Conservation (phyloP, 441 rosid genomes). For the Pelargonium hybrid region DNA sequence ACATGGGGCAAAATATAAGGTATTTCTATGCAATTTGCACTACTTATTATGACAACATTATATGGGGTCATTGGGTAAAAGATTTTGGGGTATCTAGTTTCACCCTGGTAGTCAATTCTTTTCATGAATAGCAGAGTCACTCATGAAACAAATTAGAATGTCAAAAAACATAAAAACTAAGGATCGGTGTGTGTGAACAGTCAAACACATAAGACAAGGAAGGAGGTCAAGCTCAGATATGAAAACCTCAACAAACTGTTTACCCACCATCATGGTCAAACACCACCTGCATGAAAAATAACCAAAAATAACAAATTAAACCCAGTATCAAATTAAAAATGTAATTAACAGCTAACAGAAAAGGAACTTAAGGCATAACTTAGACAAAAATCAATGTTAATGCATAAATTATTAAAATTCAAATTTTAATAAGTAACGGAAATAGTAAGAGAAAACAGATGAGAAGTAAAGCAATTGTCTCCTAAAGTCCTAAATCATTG, state of each 20-base stretch:
- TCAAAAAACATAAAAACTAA: no score
- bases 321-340: not conserved
- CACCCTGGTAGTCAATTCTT: no score
- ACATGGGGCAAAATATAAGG: no score
- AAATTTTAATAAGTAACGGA: not conserved
- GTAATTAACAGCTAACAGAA: not conserved
- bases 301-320: constrained; percentile 9
- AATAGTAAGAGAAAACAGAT: not conserved
- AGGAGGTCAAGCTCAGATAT: not conserved
- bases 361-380: not conserved
- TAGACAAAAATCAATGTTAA: not conserved
- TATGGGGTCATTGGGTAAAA: no score
- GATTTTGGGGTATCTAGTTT: no score
- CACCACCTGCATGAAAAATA: constrained; percentile 65
- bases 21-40: no score
- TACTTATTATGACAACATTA: no score
- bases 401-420: not conserved
- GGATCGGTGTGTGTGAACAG: no score
- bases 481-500: not conserved
- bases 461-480: not conserved
- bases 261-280: constrained; percentile 93
- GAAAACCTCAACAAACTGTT: constrained; percentile 1
- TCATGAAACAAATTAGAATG: no score
- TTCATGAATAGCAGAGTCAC: no score
- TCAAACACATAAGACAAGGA: no score